These are phyloP conservation scores for Diutina catenulata DNA, from an alignment of 1,139 yeast genomes.

Conservation along the genomic window DNA sequence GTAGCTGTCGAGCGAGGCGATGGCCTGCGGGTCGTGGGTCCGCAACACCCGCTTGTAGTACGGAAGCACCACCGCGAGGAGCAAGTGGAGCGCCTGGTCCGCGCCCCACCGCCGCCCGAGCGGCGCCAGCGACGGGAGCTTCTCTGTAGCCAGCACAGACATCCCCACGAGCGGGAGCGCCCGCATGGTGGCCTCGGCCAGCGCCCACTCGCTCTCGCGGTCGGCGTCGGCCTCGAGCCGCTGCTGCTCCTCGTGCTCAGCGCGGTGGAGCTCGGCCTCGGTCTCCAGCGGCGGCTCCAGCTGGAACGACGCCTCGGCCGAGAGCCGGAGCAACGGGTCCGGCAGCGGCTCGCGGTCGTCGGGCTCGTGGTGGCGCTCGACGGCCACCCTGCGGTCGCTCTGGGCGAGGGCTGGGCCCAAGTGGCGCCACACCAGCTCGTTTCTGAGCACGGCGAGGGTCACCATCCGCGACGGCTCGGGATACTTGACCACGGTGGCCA, in stretches of 20 bases:
- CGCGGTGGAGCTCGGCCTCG: too few species aligned
- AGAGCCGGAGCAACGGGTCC: too few species aligned
- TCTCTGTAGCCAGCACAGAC: conserved; percentile 49
- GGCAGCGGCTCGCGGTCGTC: too few species aligned
- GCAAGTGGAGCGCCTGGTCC: conserved; percentile 31
- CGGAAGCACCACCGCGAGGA: conserved; percentile 34
- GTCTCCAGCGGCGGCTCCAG: too few species aligned
- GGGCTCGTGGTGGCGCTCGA: neutral
- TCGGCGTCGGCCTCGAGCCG: conserved; percentile 12
- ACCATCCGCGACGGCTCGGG: conserved; percentile 44
- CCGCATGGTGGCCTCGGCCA: conserved; percentile 14
- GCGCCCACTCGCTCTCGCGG: neutral
- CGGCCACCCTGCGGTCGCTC: conserved; percentile 8
- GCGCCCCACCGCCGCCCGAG: conserved; percentile 53
- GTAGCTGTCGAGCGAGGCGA: neutral
- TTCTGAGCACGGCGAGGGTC: conserved; percentile 39
- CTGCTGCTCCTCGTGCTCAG: conserved; percentile 10
- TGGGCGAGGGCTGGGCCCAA: conserved; percentile 16
- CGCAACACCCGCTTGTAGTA: conserved; percentile 14
- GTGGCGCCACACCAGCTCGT: conserved; percentile 26
- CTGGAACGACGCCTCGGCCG: too few species aligned
- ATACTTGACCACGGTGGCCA: conserved; percentile 36
- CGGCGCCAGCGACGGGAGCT: conserved; percentile 39
- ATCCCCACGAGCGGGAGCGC: conserved; percentile 49
- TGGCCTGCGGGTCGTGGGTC: too few species aligned